Conservation (phyloP, 768 basidiomycete species). For the Serendipita sp. region DNA sequence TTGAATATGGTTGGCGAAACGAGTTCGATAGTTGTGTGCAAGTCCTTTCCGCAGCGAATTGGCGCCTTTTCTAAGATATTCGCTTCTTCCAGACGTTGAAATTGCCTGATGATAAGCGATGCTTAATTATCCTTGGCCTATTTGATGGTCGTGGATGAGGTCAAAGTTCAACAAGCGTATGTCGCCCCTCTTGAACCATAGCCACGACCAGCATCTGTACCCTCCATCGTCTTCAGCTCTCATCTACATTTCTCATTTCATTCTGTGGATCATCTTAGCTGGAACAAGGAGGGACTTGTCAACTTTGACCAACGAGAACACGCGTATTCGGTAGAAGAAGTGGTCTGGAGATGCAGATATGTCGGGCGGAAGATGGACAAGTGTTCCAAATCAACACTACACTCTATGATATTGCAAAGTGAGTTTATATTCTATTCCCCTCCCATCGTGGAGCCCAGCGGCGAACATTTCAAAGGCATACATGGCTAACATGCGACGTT, state of each 20-base stretch:
- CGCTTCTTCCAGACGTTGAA: too few species aligned
- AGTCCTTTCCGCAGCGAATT: too few species aligned
- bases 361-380: constrained; percentile 27
- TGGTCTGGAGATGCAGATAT: constrained; percentile 19
- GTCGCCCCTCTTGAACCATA: neutral
- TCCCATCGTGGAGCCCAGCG: neutral
- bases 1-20: neutral
- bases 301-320: neutral
- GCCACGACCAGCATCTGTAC: neutral
- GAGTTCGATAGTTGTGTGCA: neutral
- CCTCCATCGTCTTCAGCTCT: neutral
- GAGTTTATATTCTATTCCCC: constrained; percentile 10
- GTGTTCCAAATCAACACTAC: constrained; percentile 39
- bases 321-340: too few species aligned
- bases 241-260: neutral
- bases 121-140: too few species aligned
- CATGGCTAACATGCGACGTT: neutral
- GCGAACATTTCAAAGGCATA: neutral
- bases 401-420: constrained; percentile 67
- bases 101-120: too few species aligned
- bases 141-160: neutral
- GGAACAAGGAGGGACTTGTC: neutral
- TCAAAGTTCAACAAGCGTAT: neutral
- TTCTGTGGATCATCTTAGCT: too few species aligned
- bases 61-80: too few species aligned